Base-by-base conservation (phyloP, 139 green algal genomes). In the Chlorella ohadii region DNA sequence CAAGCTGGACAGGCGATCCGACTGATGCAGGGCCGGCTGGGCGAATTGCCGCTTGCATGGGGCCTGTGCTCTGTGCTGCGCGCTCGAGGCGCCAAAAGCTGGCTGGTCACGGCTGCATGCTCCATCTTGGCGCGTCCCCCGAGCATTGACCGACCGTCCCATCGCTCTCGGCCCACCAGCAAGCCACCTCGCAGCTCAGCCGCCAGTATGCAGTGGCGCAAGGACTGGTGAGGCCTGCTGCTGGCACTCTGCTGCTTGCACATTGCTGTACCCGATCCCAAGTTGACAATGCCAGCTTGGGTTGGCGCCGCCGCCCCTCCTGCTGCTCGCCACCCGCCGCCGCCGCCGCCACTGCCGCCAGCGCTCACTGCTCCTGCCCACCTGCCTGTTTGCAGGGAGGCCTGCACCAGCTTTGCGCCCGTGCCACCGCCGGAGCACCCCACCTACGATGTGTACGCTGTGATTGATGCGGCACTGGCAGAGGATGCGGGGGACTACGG, bases 401-500 rank as follows among this genome's bases (percentile, higher is more conserved):
- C 28, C 41, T 44, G 31, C 73, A 13, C 16, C 31, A 34, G 11
- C 27, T 85, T 77, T 85, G 85, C 87, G 34, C 87, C 90, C 0
- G 84, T 97, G 9, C 64, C 88, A 0, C 91, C 91, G 12, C 96
- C 96, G n/a, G 34, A 76, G 1, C 96, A 99, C 75, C 96, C 96
- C 13, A 97, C 93, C 3, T 96, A 93, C 73, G 88, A 94, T 59
- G 68, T 98, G 20, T 76, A 88, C 47, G 67, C 90, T 78, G 90
- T 66, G 0, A 92, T 98, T 38, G n/a, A 84, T 44, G 70, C 76
- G n/a, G 95, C 95, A 0, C 85, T 98, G 47, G 82, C 85, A 12
- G 97, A 99, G 83, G 97, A 99, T 86, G 91, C 93, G 19, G 97
- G 91, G 0, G 92, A 94, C 31, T 63, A 92, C 12, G 97, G 97